phyloP scores from a whole-genome alignment of 2,329 filamentous ascomycete species.

The Trichophyton benhamiae region DNA sequence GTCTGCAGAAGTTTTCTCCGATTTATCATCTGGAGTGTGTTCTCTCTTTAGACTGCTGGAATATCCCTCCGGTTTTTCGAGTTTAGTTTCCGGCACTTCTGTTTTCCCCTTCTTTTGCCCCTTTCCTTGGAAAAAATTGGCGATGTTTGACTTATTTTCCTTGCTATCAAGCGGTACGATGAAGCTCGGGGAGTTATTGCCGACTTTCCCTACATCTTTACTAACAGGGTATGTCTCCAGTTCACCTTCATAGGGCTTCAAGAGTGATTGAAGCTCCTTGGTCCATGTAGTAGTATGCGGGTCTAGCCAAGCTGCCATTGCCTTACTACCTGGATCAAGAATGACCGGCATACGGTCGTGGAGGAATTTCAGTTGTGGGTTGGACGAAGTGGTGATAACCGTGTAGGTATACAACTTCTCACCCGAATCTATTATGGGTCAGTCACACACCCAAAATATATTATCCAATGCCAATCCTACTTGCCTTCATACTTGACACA shows the following conservation, averaged over 20 bases:
- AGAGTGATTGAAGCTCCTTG: constrained; percentile 59
- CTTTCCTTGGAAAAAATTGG: constrained; percentile 65
- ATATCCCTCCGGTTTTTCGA: background rate
- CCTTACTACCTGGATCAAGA: constrained; percentile 60
- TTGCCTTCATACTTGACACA: constrained; percentile 66
- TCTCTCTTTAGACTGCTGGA: constrained; percentile 7
- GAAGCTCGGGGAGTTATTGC: constrained; percentile 76
- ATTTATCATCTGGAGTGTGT: constrained; percentile 22
- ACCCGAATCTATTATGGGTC: constrained; percentile 39
- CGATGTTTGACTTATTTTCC: constrained; percentile 86
- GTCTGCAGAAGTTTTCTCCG: constrained; percentile 18
- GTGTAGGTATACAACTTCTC: constrained; percentile 78
- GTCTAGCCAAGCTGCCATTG: constrained; percentile 65
- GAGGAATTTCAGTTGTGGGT: constrained; percentile 68
- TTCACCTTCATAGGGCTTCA: constrained; percentile 68
- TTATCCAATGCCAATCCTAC: background rate
- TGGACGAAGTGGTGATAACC: constrained; percentile 82
- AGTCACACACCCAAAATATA: background rate
- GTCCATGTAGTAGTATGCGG: constrained; percentile 61
- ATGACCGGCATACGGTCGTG: constrained; percentile 96
- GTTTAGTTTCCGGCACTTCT: constrained; percentile 19
- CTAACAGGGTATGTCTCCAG: constrained; percentile 76
- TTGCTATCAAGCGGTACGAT: constrained; percentile 70
- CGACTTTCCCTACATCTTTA: constrained; percentile 86
- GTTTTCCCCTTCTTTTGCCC: constrained; percentile 18